phyloP scores from a whole-genome alignment of 108 stramenopile genomes.

The Conticribra guillardii region DNA sequence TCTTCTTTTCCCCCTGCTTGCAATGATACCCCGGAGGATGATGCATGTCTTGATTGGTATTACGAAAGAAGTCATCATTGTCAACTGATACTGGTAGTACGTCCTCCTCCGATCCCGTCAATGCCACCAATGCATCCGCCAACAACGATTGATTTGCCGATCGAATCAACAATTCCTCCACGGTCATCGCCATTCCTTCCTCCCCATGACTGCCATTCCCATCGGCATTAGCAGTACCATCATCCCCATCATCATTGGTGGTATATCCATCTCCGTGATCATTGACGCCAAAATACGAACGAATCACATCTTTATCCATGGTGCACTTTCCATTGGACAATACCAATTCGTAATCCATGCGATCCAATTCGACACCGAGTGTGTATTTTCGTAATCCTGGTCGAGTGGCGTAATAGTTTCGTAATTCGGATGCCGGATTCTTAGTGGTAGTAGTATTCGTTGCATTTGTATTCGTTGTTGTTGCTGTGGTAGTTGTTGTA shows the following conservation, averaged over 20 bases:
- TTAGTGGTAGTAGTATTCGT: slow-evolving; percentile 34
- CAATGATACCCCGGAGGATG: not conserved
- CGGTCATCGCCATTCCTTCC: not conserved
- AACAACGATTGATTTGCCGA: slow-evolving; percentile 85
- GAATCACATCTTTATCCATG: slow-evolving; percentile 35
- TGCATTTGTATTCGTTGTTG: too few species aligned
- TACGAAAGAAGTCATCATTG: slow-evolving; percentile 5
- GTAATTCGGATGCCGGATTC: slow-evolving; percentile 59
- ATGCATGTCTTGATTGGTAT: not conserved
- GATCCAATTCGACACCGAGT: slow-evolving; percentile 69
- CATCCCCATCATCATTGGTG: too few species aligned
- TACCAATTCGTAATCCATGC: slow-evolving; percentile 74
- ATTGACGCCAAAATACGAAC: slow-evolving; percentile 34
- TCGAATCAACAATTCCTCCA: slow-evolving; percentile 53
- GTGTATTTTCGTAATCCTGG: slow-evolving; percentile 78
- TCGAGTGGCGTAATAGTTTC: slow-evolving; percentile 64
- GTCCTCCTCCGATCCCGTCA: slow-evolving; percentile 52
- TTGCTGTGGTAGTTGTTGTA: not conserved
- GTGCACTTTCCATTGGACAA: slow-evolving; percentile 41
- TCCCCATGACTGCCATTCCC: too few species aligned
- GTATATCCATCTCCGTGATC: not conserved
- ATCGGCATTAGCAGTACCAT: too few species aligned
- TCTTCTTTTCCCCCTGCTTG: not conserved
- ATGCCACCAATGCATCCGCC: slow-evolving; percentile 69
- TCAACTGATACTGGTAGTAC: slow-evolving; percentile 10